Base-by-base conservation (phyloP, 1,139 yeast species). In the Scheffersomyces cryptocercus region DNA sequence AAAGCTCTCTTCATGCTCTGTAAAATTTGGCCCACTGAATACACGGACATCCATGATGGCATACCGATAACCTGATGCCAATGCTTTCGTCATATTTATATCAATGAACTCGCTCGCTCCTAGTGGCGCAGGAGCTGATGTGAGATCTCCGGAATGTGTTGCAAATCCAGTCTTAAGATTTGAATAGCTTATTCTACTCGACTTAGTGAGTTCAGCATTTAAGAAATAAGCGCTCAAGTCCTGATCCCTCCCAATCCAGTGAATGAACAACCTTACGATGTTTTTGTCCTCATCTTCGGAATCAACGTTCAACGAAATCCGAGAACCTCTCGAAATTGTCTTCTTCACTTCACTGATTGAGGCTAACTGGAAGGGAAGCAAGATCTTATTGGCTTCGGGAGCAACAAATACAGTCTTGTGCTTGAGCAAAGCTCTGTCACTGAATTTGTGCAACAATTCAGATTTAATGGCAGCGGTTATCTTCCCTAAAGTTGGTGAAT, bases 71-170 rank as follows among this genome's bases (percentile, higher is more conserved):
- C 52, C 52, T 3, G 15, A 36, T 10, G 39, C 36, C 15, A 42
- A 12, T 3, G 45, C 39, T 15, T 29, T 29, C 7, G 20, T 9
- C 3, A 47, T 47, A 31, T 47, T 42, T 6, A 50, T 40, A 45
- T 50, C 52, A 31, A 50, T 42, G 28, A 44, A 50, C 30, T 48
- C 51, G 11, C 42, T 36, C 3, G 52, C 53, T n/a, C 52, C 53
- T 8, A 32, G 8, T 3, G 52, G 53, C 8, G 50, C 53, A 6
- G 28, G n/a, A 9, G 31, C 31, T 6, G 7, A n/a, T 4, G 32
- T 28, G 14, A 50, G 39, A 40, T 50, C 52, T n/a, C 52, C 53
- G 5, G 52, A 50, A 39, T 50, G 51, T 4, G 35, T 31, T 4
- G 45, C 47, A 38, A 13, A 39, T 3, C 14, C 28, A 11, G 12